Percentiles rank a stretch among this genome's conserved stretches.
phyloP scores from a whole-genome alignment of 2,329 filamentous ascomycete genomes.

The Truncatella angustata region DNA sequence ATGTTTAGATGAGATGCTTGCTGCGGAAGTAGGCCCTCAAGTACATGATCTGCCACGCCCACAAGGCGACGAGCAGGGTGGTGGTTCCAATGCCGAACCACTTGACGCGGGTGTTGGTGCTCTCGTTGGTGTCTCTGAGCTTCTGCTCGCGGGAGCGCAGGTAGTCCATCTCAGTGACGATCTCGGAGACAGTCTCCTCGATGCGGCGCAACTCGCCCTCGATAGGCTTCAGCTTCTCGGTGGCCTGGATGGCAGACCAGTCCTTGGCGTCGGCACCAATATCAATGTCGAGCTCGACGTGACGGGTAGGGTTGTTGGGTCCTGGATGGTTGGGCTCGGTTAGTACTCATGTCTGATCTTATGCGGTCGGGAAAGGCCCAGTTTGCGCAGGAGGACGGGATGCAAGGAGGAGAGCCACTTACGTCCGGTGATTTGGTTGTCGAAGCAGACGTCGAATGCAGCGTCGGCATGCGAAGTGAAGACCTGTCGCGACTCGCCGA shows the following conservation, averaged over 20 bases:
- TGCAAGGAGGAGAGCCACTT: conserved; percentile 34
- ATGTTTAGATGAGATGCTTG: conserved; percentile 31
- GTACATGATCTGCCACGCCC: conserved; percentile 97
- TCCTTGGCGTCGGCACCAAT: conserved; percentile 97
- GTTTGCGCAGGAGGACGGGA: neutral
- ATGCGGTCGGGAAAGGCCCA: neutral
- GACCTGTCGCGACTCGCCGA: conserved; percentile 86
- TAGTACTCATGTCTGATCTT: neutral
- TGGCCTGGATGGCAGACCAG: conserved; percentile 94
- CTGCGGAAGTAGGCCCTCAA: conserved; percentile 93
- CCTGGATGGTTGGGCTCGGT: neutral
- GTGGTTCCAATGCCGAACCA: conserved; percentile 97
- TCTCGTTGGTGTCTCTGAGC: conserved; percentile 97
- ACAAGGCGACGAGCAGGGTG: conserved; percentile 82
- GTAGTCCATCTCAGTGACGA: conserved; percentile 96
- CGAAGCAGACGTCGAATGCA: conserved; percentile 95
- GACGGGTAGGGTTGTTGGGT: conserved; percentile 54
- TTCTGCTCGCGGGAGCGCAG: conserved; percentile 87
- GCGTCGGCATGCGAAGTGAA: conserved; percentile 92
- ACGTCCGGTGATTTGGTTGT: conserved; percentile 75
- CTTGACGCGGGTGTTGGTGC: conserved; percentile 97
- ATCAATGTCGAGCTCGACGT: conserved; percentile 90
- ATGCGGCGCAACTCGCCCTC: conserved; percentile 92
- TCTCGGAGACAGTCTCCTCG: conserved; percentile 84
- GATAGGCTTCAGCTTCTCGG: conserved; percentile 95